These are phyloP conservation scores for Botrytis aclada DNA, from an alignment of 2,329 filamentous ascomycete species.

Conservation along the genomic window DNA sequence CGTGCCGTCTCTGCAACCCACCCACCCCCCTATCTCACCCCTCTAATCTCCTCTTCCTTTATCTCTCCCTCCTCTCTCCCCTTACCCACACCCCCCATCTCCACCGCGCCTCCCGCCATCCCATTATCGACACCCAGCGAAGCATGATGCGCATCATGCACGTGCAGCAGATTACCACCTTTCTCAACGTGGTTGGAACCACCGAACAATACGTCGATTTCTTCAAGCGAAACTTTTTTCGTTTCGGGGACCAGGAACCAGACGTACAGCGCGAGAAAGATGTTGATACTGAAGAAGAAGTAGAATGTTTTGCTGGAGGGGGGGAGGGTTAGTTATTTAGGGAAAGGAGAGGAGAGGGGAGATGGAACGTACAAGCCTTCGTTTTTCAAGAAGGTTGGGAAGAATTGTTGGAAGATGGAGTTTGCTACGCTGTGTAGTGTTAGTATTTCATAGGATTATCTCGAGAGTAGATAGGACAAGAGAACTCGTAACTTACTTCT, in stretches of 20 bases:
- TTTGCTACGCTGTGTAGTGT: background rate
- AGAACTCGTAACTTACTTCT: background rate
- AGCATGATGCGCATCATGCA: slow-evolving; percentile 12
- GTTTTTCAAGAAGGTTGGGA: slow-evolving; percentile 14
- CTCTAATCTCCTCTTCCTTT: background rate
- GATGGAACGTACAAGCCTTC: slow-evolving; percentile 12
- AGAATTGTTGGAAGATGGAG: slow-evolving; percentile 18
- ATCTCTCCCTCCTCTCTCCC: too few relatives aligned
- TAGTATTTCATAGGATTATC: background rate
- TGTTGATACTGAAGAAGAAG: slow-evolving; percentile 58
- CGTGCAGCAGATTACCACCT: background rate
- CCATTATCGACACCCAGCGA: background rate
- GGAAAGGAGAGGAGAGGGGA: background rate
- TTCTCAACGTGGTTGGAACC: slow-evolving; percentile 17
- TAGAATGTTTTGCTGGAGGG: slow-evolving; percentile 41
- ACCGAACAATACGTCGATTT: slow-evolving; percentile 61
- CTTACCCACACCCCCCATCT: background rate
- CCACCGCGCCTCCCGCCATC: background rate
- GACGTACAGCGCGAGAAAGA: slow-evolving; percentile 50
- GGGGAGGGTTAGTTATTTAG: background rate
- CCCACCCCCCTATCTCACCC: background rate
- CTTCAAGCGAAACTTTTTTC: slow-evolving; percentile 61
- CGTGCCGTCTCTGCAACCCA: background rate
- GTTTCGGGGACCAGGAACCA: slow-evolving; percentile 65
- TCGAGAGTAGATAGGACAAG: too few relatives aligned